Percentiles rank a stretch among this genome's conserved stretches.
phyloP scores from a whole-genome alignment of 805 yeast genomes.

The Ogataea populi-albae region DNA sequence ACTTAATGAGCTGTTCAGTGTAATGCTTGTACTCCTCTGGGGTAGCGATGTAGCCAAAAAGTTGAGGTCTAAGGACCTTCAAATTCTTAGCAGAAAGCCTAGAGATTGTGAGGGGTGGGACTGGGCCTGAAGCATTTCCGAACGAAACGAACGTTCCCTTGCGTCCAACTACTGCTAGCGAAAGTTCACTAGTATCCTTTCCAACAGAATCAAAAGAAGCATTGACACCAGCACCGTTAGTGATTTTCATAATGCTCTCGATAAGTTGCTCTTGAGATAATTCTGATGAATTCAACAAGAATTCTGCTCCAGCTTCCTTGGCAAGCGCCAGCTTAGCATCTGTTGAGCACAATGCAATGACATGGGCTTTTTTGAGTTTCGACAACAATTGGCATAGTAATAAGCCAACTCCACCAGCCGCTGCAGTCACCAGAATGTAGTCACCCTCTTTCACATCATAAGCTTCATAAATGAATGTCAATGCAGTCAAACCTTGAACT shows the following conservation, averaged over 20 bases:
- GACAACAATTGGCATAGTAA: slow-evolving; percentile 63
- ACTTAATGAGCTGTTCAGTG: slow-evolving; percentile 38
- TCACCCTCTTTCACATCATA: slow-evolving; percentile 69
- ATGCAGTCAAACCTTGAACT: slow-evolving; percentile 77
- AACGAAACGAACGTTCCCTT: slow-evolving; percentile 74
- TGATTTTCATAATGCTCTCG: slow-evolving; percentile 54
- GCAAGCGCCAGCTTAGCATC: slow-evolving; percentile 68
- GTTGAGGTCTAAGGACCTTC: slow-evolving; percentile 60
- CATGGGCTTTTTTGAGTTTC: slow-evolving; percentile 62
- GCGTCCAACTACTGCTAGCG: slow-evolving; percentile 57
- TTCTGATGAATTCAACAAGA: slow-evolving; percentile 48
- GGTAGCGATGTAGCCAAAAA: slow-evolving; percentile 50
- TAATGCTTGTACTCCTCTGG: slow-evolving; percentile 57
- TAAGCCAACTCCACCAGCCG: slow-evolving; percentile 93
- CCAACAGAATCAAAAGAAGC: slow-evolving; percentile 77
- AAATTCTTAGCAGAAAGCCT: slow-evolving; percentile 60
- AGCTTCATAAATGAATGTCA: slow-evolving; percentile 66
- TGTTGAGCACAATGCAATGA: slow-evolving; percentile 81
- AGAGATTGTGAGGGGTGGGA: slow-evolving; percentile 59
- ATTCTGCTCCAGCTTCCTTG: slow-evolving; percentile 73
- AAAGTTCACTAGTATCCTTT: slow-evolving; percentile 66
- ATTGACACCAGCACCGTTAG: slow-evolving; percentile 63
- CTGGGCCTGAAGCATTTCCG: slow-evolving; percentile 87
- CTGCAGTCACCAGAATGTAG: slow-evolving; percentile 77
- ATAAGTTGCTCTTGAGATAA: slow-evolving; percentile 49